Evolutionary conservation across 2,329 filamentous ascomycete genomes (phyloP).

Genomic region (Ophiocordyceps camponoti-floridani): DNA sequence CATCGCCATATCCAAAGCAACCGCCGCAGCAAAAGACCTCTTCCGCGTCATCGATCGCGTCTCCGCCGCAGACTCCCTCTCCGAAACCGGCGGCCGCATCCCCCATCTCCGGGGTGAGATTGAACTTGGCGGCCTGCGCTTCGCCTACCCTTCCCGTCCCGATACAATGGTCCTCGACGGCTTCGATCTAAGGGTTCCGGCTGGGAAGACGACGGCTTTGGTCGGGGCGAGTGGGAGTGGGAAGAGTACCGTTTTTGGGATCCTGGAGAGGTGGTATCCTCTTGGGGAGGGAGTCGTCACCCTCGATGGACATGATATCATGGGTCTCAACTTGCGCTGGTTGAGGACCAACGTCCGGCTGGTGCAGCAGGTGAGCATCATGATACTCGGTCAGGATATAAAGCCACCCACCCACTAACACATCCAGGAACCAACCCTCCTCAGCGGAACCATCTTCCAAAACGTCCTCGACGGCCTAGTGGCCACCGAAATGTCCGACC

Average conservation of each 20-base stretch:
- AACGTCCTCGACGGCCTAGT: slow-evolving; percentile 31
- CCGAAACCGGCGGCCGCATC: slow-evolving; percentile 13
- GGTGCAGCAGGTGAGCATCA: slow-evolving; percentile 20
- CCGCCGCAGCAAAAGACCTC: slow-evolving; percentile 25
- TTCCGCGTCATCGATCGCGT: slow-evolving; percentile 28
- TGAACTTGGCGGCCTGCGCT: slow-evolving; percentile 26
- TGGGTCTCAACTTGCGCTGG: slow-evolving; percentile 30
- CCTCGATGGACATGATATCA: slow-evolving; percentile 24
- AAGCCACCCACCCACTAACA: background rate
- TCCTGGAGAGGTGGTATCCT: slow-evolving; percentile 44
- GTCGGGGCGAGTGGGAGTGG: slow-evolving; percentile 40
- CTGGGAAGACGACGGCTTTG: slow-evolving; percentile 31
- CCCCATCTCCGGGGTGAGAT: slow-evolving; percentile 23
- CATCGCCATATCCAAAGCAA: slow-evolving; percentile 25
- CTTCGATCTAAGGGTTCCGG: slow-evolving; percentile 23
- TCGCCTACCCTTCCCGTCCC: slow-evolving; percentile 39
- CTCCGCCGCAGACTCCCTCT: slow-evolving; percentile 23
- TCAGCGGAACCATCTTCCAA: slow-evolving; percentile 32
- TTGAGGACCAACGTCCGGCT: slow-evolving; percentile 32
- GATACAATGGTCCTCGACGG: slow-evolving; percentile 25
- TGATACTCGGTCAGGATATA: background rate
- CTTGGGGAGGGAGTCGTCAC: slow-evolving; percentile 24
- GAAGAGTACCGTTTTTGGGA: slow-evolving; percentile 38
- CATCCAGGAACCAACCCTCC: slow-evolving; percentile 30
- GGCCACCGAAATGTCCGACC: slow-evolving; percentile 16